Base-by-base conservation (phyloP, 768 basidiomycete genomes). In the Amanita pallidorosea region DNA sequence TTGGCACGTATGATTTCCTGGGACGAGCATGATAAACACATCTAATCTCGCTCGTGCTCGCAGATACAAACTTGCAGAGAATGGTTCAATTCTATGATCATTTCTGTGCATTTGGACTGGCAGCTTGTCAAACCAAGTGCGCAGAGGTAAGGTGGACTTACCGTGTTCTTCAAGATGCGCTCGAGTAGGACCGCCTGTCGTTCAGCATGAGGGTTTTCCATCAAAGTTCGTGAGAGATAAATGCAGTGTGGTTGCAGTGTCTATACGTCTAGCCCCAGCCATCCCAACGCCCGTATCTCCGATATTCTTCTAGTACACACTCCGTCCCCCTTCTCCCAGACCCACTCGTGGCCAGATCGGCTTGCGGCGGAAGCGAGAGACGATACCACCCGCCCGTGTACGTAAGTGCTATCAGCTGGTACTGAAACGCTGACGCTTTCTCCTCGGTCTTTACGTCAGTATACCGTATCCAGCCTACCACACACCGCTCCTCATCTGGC, bases 121-220 rank as follows among this genome's bases (percentile, higher is more conserved):
- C 7, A 41, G 40, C 34, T 2, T 13, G 23, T 23, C 27, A 52
- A 38, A 25, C 44, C 33, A 20, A 18, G 13, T 54, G 52, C 25
- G 23, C 25, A 45, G 9, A 4, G 15, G 37, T 36, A 7, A 71
- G 83, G 55, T 55, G 5, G 7, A 47, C 37, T 38, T 22, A 92
- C 92, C 5, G 87, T 80, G 57, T 90, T 95, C 68, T 93, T 94
- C 22, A 91, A 70, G 58, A 97, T 93, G 23, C 93, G 79, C 57
- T 95, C 89, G 3, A 96, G 75, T 17, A 95, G 76, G 42, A 93
- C 83, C 29, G 88, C 90, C 63, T 97, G 93, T 38, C 88, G 76
- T 66, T 94, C 91, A 46, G 89, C 88, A 58, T 97, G 92, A 18
- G 93, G 93, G 64, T 95, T 95, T 67, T 96, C 91, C 93, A 96